Percentiles rank a stretch among this genome's conserved stretches.
phyloP scores from a whole-genome alignment of 2,329 filamentous ascomycete genomes.

The Arthrinium puccinioides region DNA sequence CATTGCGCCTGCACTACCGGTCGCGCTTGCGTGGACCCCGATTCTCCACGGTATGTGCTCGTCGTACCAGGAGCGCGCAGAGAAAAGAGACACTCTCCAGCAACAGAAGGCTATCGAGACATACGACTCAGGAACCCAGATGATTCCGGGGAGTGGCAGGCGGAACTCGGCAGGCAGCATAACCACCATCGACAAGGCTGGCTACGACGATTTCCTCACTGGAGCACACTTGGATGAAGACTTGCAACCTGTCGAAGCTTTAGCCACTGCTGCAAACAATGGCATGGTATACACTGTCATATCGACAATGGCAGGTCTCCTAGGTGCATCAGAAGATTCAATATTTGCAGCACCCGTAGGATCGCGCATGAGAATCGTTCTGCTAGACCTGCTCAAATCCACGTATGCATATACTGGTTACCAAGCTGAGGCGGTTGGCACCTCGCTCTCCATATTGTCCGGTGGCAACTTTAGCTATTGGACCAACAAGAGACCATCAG shows the following conservation, averaged over 20 bases:
- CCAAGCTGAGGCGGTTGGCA: constrained; percentile 60
- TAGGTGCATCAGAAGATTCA: constrained; percentile 37
- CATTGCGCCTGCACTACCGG: constrained; percentile 60
- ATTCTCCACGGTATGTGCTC: constrained; percentile 64
- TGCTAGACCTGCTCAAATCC: constrained; percentile 65
- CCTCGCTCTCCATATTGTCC: constrained; percentile 58
- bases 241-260: constrained; percentile 40
- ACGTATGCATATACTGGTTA: constrained; percentile 64
- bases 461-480: constrained; percentile 42
- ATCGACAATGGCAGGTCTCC: constrained; percentile 37
- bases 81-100: constrained; percentile 50
- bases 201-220: constrained; percentile 51
- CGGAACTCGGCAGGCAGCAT: constrained; percentile 56
- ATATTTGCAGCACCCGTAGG: constrained; percentile 49
- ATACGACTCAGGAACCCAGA: constrained; percentile 40
- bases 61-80: constrained; percentile 54
- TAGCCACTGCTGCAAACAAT: constrained; percentile 40
- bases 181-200: constrained; percentile 52
- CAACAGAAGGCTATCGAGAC: constrained; percentile 52
- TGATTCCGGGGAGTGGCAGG: constrained; percentile 31
- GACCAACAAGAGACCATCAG: constrained; percentile 35
- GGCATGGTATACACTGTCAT: constrained; percentile 48
- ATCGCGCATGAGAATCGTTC: constrained; percentile 53
- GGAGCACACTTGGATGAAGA: constrained; percentile 43
- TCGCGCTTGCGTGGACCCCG: constrained; percentile 75